These are phyloP conservation scores for Lactarius vividus DNA, from an alignment of 768 basidiomycete species.

Conservation along the genomic window DNA sequence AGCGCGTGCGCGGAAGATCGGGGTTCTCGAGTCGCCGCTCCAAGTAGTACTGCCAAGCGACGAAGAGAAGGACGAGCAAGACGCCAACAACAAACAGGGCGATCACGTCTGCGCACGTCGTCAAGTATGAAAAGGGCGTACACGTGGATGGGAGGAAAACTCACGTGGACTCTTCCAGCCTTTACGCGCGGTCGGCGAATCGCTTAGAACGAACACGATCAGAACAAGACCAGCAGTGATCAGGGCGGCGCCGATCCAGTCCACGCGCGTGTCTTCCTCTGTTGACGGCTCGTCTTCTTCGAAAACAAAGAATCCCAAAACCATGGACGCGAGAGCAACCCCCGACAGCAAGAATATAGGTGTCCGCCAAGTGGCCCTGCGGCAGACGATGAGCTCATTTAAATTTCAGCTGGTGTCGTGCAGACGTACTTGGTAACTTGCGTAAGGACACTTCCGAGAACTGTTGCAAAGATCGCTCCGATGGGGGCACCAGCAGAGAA, in stretches of 20 bases:
- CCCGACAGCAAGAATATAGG: conserved; percentile 59
- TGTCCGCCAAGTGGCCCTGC: conserved; percentile 59
- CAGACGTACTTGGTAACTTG: conserved; percentile 29
- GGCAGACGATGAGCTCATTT: neutral
- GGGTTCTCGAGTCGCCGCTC: conserved; percentile 38
- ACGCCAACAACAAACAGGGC: conserved; percentile 62
- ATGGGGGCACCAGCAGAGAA: conserved; percentile 85
- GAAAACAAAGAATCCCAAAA: conserved; percentile 56
- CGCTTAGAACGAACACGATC: conserved; percentile 69
- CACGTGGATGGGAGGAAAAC: conserved; percentile 25
- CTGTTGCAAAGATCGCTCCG: conserved; percentile 70
- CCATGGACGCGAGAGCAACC: conserved; percentile 48
- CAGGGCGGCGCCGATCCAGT: conserved; percentile 74
- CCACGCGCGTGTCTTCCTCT: conserved; percentile 46
- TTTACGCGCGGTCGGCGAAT: conserved; percentile 55
- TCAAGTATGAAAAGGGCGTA: neutral
- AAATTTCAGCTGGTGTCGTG: neutral
- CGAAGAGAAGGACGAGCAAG: conserved; percentile 52
- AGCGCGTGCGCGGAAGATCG: conserved; percentile 25
- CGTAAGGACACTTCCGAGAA: conserved; percentile 67
- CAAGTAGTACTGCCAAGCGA: conserved; percentile 64
- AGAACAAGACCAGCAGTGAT: conserved; percentile 65
- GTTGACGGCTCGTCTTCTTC: conserved; percentile 48
- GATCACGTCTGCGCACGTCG: conserved; percentile 61
- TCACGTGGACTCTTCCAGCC: conserved; percentile 61